phyloP scores from a whole-genome alignment of 139 green algal species.

The Chlamydomonas incerta region DNA sequence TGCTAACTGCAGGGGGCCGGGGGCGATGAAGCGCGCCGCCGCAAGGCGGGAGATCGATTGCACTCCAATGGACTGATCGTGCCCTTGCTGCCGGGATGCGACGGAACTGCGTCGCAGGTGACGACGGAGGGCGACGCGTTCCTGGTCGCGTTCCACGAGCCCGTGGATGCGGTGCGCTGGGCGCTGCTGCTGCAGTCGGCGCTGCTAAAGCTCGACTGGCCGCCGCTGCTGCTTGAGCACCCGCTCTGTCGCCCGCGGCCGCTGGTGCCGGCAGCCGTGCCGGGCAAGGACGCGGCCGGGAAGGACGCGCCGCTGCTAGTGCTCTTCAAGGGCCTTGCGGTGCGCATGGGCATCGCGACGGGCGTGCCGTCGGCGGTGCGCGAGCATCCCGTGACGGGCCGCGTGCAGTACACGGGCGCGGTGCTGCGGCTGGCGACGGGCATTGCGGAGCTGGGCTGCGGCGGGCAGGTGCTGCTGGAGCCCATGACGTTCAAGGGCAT shows the following conservation, averaged over 20 bases:
- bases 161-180: conserved; percentile 18
- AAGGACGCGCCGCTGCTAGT: conserved; percentile 1
- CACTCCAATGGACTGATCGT: too few relatives aligned
- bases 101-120: too few relatives aligned
- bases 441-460: conserved; percentile 7
- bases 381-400: conserved; percentile 26
- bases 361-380: conserved; percentile 12
- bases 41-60: too few relatives aligned
- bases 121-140: conserved; percentile 33
- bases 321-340: conserved; percentile 24
- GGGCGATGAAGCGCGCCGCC: too few relatives aligned
- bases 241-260: conserved; percentile 9
- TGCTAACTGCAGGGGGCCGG: too few relatives aligned
- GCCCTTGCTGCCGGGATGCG: too few relatives aligned
- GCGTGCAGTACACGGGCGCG: conserved; percentile 36
- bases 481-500: conserved; percentile 43
- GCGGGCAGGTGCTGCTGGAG: conserved; percentile 34
- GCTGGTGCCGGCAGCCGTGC: neutral
- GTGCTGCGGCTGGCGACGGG: conserved; percentile 24
- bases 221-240: conserved; percentile 28
- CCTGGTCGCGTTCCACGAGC: conserved; percentile 34
- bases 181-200: conserved; percentile 33
- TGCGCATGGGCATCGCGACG: conserved; percentile 27
- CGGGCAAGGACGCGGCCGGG: neutral
- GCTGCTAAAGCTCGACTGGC: conserved; percentile 25